Conservation (phyloP, 1,284 basidiomycete species). For the Trametes polyzona region DNA sequence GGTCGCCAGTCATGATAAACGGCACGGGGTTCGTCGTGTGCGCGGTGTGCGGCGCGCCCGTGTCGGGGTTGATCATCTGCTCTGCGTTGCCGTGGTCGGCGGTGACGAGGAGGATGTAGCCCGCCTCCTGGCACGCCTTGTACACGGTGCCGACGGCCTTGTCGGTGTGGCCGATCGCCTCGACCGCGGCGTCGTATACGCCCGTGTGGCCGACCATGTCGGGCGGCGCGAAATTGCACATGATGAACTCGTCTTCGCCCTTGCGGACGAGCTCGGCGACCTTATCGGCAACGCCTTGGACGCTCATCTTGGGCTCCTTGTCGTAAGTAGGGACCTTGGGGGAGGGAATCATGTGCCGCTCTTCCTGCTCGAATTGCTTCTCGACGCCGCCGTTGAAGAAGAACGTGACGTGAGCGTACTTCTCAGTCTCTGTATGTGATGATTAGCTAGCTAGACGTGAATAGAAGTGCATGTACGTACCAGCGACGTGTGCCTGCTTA, state of each 20-base stretch:
- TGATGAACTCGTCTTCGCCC: constrained; percentile 80
- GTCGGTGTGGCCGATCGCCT: constrained; percentile 84
- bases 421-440: constrained; percentile 75
- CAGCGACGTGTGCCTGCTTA: constrained; percentile 86
- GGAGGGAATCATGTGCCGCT: constrained; percentile 86
- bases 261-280: constrained; percentile 82
- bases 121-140: constrained; percentile 81
- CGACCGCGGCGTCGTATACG: constrained; percentile 84
- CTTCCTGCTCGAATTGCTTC: constrained; percentile 85
- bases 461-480: constrained; percentile 39
- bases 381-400: constrained; percentile 97
- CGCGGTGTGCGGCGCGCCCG: constrained; percentile 85
- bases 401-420: constrained; percentile 95
- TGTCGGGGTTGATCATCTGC: constrained; percentile 86
- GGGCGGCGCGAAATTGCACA: constrained; percentile 96
- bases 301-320: constrained; percentile 86
- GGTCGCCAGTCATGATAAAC: constrained; percentile 73
- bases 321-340: constrained; percentile 92
- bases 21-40: constrained; percentile 87
- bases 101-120: constrained; percentile 85
- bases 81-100: constrained; percentile 94
- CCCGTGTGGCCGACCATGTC: constrained; percentile 96
- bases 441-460: neutral
- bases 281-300: constrained; percentile 84
- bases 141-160: constrained; percentile 85